These are phyloP conservation scores for Rhynchospora breviuscula DNA, from an alignment of 176 grass and related monocot genomes.

Conservation along the genomic window DNA sequence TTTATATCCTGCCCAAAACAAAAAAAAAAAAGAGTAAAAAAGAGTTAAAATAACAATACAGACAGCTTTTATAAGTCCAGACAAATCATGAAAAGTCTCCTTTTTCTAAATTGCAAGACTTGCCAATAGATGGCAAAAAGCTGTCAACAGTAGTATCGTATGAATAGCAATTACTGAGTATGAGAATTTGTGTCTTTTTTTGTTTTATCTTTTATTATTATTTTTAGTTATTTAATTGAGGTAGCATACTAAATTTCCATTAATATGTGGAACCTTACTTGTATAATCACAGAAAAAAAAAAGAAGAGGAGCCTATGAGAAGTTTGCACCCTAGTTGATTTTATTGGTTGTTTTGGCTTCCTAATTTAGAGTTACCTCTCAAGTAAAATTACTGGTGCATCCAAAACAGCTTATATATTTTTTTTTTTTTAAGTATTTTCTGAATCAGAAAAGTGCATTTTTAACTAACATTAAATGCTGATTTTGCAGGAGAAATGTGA, in stretches of 20 bases:
- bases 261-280: background rate
- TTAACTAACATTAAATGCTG: background rate
- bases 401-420: background rate
- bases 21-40: background rate
- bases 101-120: background rate
- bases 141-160: background rate
- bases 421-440: background rate
- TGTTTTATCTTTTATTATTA: background rate
- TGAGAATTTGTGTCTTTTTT: background rate
- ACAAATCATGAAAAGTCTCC: background rate
- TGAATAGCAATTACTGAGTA: background rate
- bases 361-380: background rate
- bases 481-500: conserved; percentile 62
- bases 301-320: background rate
- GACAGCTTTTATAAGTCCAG: background rate
- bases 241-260: background rate
- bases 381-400: background rate
- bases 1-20: background rate
- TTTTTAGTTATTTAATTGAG: background rate
- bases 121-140: background rate
- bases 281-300: background rate
- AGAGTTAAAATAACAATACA: background rate
- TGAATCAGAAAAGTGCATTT: background rate
- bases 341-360: background rate
- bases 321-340: background rate